Percentiles rank a stretch among this genome's conserved stretches.
phyloP scores from a whole-genome alignment of 768 basidiomycete species.

The Lentinula aciculospora region DNA sequence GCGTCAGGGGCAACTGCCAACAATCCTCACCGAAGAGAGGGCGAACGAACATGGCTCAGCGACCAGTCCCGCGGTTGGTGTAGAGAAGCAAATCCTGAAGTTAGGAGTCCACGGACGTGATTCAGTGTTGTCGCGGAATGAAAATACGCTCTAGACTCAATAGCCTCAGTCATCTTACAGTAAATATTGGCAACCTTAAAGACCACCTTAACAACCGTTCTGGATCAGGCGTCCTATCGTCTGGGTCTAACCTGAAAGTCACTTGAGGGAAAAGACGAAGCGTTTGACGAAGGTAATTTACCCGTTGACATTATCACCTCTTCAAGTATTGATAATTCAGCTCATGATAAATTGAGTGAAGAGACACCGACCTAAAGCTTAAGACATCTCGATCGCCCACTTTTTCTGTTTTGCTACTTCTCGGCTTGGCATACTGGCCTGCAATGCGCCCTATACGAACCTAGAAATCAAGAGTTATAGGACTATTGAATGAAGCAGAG shows the following conservation, averaged over 20 bases:
- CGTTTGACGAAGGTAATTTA: slow-evolving; percentile 16
- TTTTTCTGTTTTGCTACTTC: slow-evolving; percentile 78
- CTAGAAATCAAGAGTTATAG: slow-evolving; percentile 28
- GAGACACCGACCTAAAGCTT: slow-evolving; percentile 74
- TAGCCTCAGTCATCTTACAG: not conserved
- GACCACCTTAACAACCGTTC: slow-evolving; percentile 74
- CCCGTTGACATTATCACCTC: slow-evolving; percentile 98
- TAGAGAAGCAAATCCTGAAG: slow-evolving; percentile 91
- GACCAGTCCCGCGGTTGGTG: slow-evolving; percentile 92
- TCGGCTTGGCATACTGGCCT: slow-evolving; percentile 94
- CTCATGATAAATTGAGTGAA: not conserved
- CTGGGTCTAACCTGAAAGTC: slow-evolving; percentile 48
- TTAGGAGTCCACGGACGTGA: slow-evolving; percentile 81
- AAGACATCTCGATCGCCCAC: slow-evolving; percentile 71
- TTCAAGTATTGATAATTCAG: slow-evolving; percentile 20
- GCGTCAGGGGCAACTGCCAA: not conserved
- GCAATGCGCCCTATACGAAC: slow-evolving; percentile 88
- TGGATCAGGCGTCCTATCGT: slow-evolving; percentile 86
- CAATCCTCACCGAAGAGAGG: slow-evolving; percentile 54
- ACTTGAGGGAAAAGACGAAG: slow-evolving; percentile 6
- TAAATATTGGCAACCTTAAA: not conserved
- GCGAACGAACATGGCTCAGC: slow-evolving; percentile 84
- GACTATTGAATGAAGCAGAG: not conserved
- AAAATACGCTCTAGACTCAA: slow-evolving; percentile 76
- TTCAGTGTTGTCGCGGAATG: slow-evolving; percentile 93